A percentile compares a stretch with the other conserved stretches of the same genome.
These are phyloP conservation scores for Tagetes patula DNA, from an alignment of 129 eudicot species.

Conservation along the genomic window DNA sequence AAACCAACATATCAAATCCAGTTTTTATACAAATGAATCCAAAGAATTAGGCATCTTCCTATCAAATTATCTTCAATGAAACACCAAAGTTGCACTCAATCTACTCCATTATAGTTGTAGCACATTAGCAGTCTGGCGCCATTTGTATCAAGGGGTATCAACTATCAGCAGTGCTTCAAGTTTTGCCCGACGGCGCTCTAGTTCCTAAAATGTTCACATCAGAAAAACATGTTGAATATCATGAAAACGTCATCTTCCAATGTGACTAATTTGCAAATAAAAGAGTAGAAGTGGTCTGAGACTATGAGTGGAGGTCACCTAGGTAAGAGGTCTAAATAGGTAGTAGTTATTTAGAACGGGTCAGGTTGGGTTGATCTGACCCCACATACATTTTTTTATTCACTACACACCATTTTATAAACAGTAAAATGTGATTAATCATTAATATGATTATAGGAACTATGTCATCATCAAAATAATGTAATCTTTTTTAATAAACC, in stretches of 20 bases:
- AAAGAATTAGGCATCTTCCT: slow-evolving; percentile 25
- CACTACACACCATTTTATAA: neutral
- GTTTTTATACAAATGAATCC: slow-evolving; percentile 16
- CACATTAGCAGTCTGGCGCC: slow-evolving; percentile 2
- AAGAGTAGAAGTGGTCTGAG: slow-evolving; percentile 3
- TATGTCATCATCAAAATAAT: neutral
- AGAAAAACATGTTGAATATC: neutral
- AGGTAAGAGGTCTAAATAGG: neutral
- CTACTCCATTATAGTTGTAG: slow-evolving; percentile 11
- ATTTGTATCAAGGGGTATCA: slow-evolving; percentile 45
- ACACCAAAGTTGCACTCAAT: slow-evolving; percentile 20
- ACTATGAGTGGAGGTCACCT: neutral
- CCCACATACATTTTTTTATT: neutral
- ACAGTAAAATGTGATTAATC: too few species aligned
- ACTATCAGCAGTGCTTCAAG: slow-evolving; percentile 62
- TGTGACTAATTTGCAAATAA: neutral
- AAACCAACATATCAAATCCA: slow-evolving; percentile 18
- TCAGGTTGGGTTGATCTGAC: neutral
- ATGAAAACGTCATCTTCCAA: slow-evolving; percentile 7
- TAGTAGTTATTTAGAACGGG: neutral
- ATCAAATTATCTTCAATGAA: slow-evolving; percentile 27
- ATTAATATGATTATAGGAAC: neutral
- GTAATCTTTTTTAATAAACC: neutral
- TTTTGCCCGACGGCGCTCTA: slow-evolving; percentile 72
- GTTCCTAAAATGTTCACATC: slow-evolving; percentile 49